Base-by-base conservation (phyloP, 2,329 filamentous ascomycete species). In the Blastomyces parvus region DNA sequence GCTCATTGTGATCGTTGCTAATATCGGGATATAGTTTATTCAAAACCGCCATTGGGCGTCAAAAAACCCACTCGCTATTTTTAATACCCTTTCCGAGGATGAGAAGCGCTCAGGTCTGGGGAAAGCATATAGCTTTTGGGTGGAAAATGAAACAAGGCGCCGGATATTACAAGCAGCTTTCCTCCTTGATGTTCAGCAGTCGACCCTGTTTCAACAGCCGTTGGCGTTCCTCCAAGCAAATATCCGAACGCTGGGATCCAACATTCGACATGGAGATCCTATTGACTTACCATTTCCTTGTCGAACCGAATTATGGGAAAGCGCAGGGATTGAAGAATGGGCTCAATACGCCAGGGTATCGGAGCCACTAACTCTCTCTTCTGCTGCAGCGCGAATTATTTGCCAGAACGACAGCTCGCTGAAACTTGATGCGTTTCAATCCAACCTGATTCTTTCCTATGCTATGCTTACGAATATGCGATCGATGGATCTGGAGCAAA, bases 131-230 rank as follows among this genome's bases (percentile, higher is more conserved):
- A 71, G 71, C 42, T 73, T 73, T 63, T 76, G 73, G 73, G 64
- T 73, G 30, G 72, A 74, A 60, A 71, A 74, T 58, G 73, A 76
- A 65, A 70, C 72, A 0, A 67, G 73, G 38, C 65, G 73, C 59
- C 66, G 73, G 22, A 71, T 76, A 30, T 68, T 75, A 40, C 73
- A 74, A 62, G 72, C 73, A 11, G 69, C 69, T 19, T 73, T 71
- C 33, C 70, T 75, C 17, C 67, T 76, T 30, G 73, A 76, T 62
- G 68, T 70, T 27, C 70, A 74, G 55, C 72, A 74, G 46, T 70
- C 68, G 22, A 66, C 63, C 17, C 61, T 76, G 1, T 74, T 75
- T 63, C 71, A 71, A 59, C 71, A 74, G 58, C 70, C 69, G 3
- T 64, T 70, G 19, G 70, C 70, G 1, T 70, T 73, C 42, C 65